Evolutionary conservation across 2,329 filamentous ascomycete genomes (phyloP).

Genomic region (Chaetomium olivaceum): DNA sequence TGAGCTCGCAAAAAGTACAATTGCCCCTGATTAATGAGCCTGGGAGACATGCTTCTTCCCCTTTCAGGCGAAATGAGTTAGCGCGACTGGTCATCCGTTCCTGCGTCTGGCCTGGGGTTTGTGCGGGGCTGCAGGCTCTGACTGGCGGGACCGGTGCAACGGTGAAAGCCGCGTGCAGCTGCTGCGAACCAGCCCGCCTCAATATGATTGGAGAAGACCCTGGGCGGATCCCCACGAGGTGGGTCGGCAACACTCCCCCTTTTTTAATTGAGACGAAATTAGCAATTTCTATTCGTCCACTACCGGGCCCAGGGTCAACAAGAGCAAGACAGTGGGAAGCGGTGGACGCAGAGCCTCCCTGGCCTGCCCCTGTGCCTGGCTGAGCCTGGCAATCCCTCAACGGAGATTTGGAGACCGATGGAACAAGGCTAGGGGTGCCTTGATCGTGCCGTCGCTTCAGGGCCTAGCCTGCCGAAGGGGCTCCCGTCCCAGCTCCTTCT

Average conservation of each 20-base stretch:
- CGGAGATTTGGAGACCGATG: slow-evolving; percentile 34
- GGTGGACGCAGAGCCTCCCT: slow-evolving; percentile 19
- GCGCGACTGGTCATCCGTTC: slow-evolving; percentile 26
- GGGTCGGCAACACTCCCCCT: slow-evolving; percentile 23
- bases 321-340: slow-evolving; percentile 5
- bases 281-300: slow-evolving; percentile 35
- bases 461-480: slow-evolving; percentile 19
- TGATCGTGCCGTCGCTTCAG: slow-evolving; percentile 22
- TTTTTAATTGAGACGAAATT: slow-evolving; percentile 36
- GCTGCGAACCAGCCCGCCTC: slow-evolving; percentile 15
- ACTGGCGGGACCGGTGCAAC: slow-evolving; percentile 21
- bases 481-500: slow-evolving; percentile 5
- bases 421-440: slow-evolving; percentile 16
- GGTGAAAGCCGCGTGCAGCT: slow-evolving; percentile 19
- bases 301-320: slow-evolving; percentile 11
- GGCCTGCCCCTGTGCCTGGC: slow-evolving; percentile 8
- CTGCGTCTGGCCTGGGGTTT: slow-evolving; percentile 29
- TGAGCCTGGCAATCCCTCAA: slow-evolving; percentile 23
- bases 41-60: slow-evolving; percentile 15
- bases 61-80: slow-evolving; percentile 32
- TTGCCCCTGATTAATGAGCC: slow-evolving; percentile 17
- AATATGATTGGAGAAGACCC: slow-evolving; percentile 22
- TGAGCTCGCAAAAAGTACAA: slow-evolving; percentile 18
- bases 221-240: slow-evolving; percentile 16
- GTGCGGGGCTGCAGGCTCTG: slow-evolving; percentile 13